phyloP scores from a whole-genome alignment of 2,329 filamentous ascomycete species.

The Pseudogymnoascus sp. region DNA sequence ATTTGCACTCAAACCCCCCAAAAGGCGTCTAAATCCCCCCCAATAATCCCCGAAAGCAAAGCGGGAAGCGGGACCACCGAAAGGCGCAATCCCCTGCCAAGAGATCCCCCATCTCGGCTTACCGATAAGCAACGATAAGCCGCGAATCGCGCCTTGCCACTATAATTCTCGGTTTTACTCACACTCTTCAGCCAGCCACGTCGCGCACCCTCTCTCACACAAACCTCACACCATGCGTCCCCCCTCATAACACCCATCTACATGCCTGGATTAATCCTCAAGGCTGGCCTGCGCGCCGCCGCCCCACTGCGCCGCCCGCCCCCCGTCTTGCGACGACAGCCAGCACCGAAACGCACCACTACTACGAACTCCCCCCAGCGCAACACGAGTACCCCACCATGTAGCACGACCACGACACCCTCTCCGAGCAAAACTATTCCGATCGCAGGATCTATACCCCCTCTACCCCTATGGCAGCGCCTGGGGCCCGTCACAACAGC shows the following conservation, averaged over 20 bases:
- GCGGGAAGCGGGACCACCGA: background rate
- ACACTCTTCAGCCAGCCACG: background rate
- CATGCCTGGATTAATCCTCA: background rate
- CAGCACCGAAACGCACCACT: background rate
- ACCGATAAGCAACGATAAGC: conserved; percentile 2
- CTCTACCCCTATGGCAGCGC: conserved; percentile 43
- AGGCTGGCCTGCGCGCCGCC: background rate
- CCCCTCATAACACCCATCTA: background rate
- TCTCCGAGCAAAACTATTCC: background rate
- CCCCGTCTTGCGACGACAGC: background rate
- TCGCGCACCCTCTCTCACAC: background rate
- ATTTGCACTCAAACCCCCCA: background rate
- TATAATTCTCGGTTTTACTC: background rate
- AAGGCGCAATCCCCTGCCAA: conserved; percentile 1
- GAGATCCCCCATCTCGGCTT: background rate
- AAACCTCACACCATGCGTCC: background rate
- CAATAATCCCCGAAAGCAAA: too few relatives aligned
- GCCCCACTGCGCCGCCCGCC: background rate
- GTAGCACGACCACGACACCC: background rate
- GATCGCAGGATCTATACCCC: conserved; percentile 2
- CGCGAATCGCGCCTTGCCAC: background rate
- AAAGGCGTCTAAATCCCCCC: background rate
- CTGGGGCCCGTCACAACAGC: conserved; percentile 49
- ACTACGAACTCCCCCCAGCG: background rate
- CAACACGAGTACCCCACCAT: background rate